Base-by-base conservation (phyloP, 73 alveolate species). In the Paramecium tetraurelia region DNA sequence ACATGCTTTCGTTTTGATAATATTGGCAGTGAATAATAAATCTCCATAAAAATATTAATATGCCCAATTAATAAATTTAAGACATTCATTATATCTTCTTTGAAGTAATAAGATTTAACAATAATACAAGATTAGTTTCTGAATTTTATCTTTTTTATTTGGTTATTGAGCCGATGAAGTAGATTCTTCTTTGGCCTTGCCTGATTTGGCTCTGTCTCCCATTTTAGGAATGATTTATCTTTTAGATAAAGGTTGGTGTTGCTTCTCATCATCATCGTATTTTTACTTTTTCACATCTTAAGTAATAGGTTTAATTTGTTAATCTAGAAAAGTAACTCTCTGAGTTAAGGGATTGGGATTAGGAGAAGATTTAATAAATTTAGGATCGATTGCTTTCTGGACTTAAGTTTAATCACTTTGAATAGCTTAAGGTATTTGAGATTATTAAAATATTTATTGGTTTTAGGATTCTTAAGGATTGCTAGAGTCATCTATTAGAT, bases 81-180 rank as follows among this genome's bases (percentile, higher is more conserved):
- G 16, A 48, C 90, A 41, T 48, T 80, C 90, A 80, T 80, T 80
- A 80, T 80, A 80, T 80, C 75, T 80, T 22, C 90, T 80, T 12
- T 44, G 7, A 3, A 80, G 46, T 21, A 80, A 41, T 5, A 80
- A 7, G 0, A 80, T 80, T 24, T 40, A 46, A 80, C 90, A 80
- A 46, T 80, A 80, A 46, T 80, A 44, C 1, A 80, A 22, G 21
- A 80, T 40, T 1, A 80, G 46, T 24, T 80, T 80, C 24, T 80
- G 24, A n/a, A 80, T 63, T 80, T 48, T 80, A 18, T 80, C 90
- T 22, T 63, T 80, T 80, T 80, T 44, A 80, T 80, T 31, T 80
- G 63, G 57, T 44, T 20, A 80, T 46, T 43, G 24, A 38, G 35
- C 50, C 5, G 48, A 80, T 7, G 70, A 0, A 10, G 46, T 14